phyloP scores from a whole-genome alignment of 495 filamentous ascomycete species.

The Recurvomyces mirabilis region DNA sequence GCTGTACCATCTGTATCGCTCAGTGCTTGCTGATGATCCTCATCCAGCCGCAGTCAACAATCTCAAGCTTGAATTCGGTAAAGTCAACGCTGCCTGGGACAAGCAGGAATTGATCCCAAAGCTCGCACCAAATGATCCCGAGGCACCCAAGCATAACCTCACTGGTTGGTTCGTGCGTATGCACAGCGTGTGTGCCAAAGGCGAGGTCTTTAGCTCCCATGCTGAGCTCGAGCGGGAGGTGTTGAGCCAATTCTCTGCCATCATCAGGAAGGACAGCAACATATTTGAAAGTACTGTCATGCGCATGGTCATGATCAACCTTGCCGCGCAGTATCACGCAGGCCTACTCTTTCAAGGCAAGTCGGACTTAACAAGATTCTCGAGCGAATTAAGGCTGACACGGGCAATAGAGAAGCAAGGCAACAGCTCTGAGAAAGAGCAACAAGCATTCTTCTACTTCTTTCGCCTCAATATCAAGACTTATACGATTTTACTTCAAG shows the following conservation, averaged over 20 bases:
- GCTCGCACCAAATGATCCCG: conserved; percentile 36
- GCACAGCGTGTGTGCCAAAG: conserved; percentile 72
- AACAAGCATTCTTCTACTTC: conserved; percentile 57
- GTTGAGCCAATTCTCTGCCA: conserved; percentile 58
- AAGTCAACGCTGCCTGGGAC: conserved; percentile 49
- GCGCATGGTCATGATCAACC: conserved; percentile 75
- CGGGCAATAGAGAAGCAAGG: conserved; percentile 10
- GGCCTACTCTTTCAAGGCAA: conserved; percentile 50
- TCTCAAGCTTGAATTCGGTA: conserved; percentile 70
- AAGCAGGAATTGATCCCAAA: conserved; percentile 46
- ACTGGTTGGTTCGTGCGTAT: conserved; percentile 76
- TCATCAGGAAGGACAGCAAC: conserved; percentile 53
- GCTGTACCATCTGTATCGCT: conserved; percentile 81
- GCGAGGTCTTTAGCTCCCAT: conserved; percentile 56
- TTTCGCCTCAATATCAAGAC: conserved; percentile 73
- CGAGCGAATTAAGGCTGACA: not conserved
- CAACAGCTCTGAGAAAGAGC: conserved; percentile 27
- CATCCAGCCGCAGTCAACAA: conserved; percentile 62
- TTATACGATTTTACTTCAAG: conserved; percentile 63
- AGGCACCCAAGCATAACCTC: conserved; percentile 41
- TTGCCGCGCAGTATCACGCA: conserved; percentile 68
- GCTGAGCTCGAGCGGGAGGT: conserved; percentile 82
- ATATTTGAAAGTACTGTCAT: conserved; percentile 53
- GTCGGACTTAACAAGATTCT: not conserved
- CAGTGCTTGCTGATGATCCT: conserved; percentile 58